Evolutionary conservation across 371 early-diverging fungal species (phyloP), one percentile per base, ranked within the genome.

Genomic region (Apophysomyces trapeziformis): DNA sequence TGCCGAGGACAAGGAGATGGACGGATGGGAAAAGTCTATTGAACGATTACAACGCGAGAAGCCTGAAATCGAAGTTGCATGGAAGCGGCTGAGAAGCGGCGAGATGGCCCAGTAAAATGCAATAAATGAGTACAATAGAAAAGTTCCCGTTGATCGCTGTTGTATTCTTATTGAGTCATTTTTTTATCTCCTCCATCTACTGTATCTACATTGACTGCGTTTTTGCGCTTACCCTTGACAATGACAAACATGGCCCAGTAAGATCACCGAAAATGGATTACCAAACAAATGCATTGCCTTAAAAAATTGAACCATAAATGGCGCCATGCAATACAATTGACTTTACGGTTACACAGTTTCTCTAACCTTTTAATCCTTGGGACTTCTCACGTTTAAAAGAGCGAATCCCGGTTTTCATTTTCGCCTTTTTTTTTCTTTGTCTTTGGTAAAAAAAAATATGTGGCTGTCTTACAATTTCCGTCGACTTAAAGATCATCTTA

Each of bases 21-120:
- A 74, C 3, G 73, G 69, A 5, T 88, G 88, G 88, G 79, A 83
- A 50, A 57, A 65, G 7, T 73, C 84, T 4, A 64, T 83, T n/a
- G 65, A 66, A 7, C 67, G 74, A 39, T 60, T 84, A 13, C 69
- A 73, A 9, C 71, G 66, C 37, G 72, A 66, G 16, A 72, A 81
- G 0, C 75, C 73, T 16, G 66, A 66, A n/a, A 57, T 84, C 44
- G 69, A 70, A 45, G 64, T 75, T 65, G 77, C 64, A 64, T 84
- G 64, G 84, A 84, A 69, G 21, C 59, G 61, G 13, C 21, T 50
- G 54, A 50, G 16, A 21, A 50, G 54, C 8, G 54, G 54, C 0
- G 54, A 50, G 21, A 50, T 50, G 54, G 21, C 54, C 9, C 21
- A 50, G 54, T 50, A 26, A 50, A 50, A 50, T 21, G 5, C 54